Percentiles rank a stretch among this genome's conserved stretches.
Conservation (phyloP, 106 monocot genomes). For the Phalaenopsis equestris region DNA sequence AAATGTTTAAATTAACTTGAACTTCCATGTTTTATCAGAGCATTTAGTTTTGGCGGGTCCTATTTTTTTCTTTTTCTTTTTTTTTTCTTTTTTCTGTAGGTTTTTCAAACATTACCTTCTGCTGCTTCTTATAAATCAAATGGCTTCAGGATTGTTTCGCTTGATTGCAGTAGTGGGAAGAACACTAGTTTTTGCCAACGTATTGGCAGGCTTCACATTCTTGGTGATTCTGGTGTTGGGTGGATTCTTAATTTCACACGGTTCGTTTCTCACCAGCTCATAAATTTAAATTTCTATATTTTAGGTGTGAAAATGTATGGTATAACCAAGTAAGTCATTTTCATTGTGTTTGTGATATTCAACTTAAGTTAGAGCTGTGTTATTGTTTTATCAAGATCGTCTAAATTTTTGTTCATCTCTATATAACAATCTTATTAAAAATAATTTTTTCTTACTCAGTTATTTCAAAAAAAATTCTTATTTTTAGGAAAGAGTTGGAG, state of each 20-base stretch:
- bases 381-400: too few species aligned
- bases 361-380: too few species aligned
- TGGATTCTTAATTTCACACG: constrained; percentile 50
- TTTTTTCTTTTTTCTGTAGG: constrained; percentile 9
- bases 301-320: too few species aligned
- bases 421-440: too few species aligned
- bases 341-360: too few species aligned
- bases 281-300: background rate
- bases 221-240: constrained; percentile 52
- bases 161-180: constrained; percentile 48
- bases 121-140: constrained; percentile 50
- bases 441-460: too few species aligned
- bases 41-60: too few species aligned
- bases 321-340: too few species aligned
- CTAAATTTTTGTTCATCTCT: too few species aligned
- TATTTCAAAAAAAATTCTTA: too few species aligned
- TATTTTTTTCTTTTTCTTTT: too few species aligned
- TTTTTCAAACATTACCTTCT: constrained; percentile 59
- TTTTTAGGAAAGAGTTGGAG: too few species aligned
- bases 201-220: constrained; percentile 54
- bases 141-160: constrained; percentile 57
- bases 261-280: background rate
- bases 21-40: background rate
- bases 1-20: background rate
- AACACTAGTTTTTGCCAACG: constrained; percentile 46